Conservation (phyloP, 2,329 filamentous ascomycete species). For the Nigrospora sphaerica region DNA sequence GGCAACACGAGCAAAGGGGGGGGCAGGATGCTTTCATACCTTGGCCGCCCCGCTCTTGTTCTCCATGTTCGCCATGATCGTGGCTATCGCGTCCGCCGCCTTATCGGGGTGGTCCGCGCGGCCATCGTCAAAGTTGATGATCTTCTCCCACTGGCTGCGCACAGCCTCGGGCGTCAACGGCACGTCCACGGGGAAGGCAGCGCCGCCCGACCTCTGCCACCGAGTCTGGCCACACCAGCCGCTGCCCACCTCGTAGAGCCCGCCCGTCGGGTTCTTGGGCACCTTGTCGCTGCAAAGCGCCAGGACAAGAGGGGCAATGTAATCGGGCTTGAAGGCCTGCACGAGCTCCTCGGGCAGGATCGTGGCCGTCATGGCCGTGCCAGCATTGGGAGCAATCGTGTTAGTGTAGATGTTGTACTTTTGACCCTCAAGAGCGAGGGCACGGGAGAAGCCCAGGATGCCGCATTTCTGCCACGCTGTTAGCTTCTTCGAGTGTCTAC, state of each 20-base stretch:
- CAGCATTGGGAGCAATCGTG: conserved; percentile 95
- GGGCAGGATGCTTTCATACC: conserved; percentile 42
- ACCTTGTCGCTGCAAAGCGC: conserved; percentile 80
- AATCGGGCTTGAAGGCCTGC: conserved; percentile 98
- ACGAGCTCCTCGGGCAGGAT: conserved; percentile 97
- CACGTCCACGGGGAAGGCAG: conserved; percentile 85
- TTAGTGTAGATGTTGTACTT: conserved; percentile 99
- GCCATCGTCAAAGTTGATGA: conserved; percentile 81
- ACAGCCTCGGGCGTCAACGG: conserved; percentile 81
- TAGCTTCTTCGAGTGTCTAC: conserved; percentile 7
- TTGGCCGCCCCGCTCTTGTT: conserved; percentile 59
- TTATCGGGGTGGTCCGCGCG: conserved; percentile 82
- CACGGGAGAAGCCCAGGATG: conserved; percentile 91
- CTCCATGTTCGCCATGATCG: conserved; percentile 72
- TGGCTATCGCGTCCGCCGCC: conserved; percentile 68
- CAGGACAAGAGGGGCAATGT: conserved; percentile 88
- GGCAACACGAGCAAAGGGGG: conserved; percentile 10
- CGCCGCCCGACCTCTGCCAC: conserved; percentile 88
- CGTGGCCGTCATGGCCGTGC: conserved; percentile 88
- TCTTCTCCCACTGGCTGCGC: conserved; percentile 65
- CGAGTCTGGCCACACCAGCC: conserved; percentile 89
- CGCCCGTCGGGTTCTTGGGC: conserved; percentile 75
- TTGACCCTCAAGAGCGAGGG: conserved; percentile 82
- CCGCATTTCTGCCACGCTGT: conserved; percentile 60
- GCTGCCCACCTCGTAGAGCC: conserved; percentile 88